Evolutionary conservation across 1,284 basidiomycete species (phyloP), one percentile per base, ranked within the genome.

Genomic region (Trichosporon sp.): DNA sequence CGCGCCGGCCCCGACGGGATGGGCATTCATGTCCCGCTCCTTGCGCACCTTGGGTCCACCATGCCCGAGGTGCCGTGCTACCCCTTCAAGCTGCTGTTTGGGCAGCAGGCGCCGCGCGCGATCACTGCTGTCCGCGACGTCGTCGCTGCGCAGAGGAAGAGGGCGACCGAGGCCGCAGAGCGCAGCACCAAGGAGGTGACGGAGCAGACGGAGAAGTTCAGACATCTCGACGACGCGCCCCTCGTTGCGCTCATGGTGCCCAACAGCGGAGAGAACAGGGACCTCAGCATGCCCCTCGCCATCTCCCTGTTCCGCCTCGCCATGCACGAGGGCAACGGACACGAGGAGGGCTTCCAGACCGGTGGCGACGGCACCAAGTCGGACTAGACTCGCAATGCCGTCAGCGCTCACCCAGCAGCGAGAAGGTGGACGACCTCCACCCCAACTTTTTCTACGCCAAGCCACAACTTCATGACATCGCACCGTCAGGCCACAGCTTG

Each of bases 291-390:
- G 16, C 70, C 67, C 8, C 69, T 70, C 35, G 73, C 73, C 4
- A 48, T 74, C 19, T 51, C 64, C 19, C 67, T 74, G 32, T 74
- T 67, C 61, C 64, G 70, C 7, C 67, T 74, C 38, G 73, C 73
- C 11, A 70, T 74, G 65, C 69, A 70, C 8, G 73, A 74, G 69
- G 73, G 73, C 0, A 74, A 74, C 43, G 73, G 73, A 8, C 63
- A 70, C 54, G 48, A 61, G 37, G 73, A 72, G 68, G 70, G 66
- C 43, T 54, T 63, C 59, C 59, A 63, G 59, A 35, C 59, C 32
- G 59, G 59, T 12, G 59, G 59, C 12, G 59, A 63, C 59, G 59
- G 59, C 12, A n/a, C 59, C 59, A 63, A 37, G 59, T 63, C 59
- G 14, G 59, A 63, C 32, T 63, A 21, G n/a, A 19, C 26, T 21